A percentile compares a stretch with the other conserved stretches of the same genome.
Evolutionary conservation across 2,329 filamentous ascomycete species (phyloP).

Genomic region (Trichoderma sp.): DNA sequence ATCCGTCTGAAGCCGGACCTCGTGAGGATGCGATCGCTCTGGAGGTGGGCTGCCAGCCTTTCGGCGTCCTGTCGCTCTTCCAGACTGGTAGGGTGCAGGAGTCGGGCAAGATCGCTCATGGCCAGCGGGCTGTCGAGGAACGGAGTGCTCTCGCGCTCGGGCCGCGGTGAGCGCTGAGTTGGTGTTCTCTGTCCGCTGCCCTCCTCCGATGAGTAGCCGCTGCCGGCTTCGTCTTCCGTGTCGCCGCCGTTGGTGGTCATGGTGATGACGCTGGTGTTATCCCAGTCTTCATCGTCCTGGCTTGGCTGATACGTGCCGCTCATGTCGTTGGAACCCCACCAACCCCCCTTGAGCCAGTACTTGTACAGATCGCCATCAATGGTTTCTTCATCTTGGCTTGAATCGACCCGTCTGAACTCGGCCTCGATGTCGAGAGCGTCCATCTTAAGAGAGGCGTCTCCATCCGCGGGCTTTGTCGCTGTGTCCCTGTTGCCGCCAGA

Average conservation of each 20-base stretch:
- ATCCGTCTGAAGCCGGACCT: slow-evolving; percentile 73
- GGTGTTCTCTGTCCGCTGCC: slow-evolving; percentile 67
- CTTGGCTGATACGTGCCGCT: slow-evolving; percentile 75
- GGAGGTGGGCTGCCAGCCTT: slow-evolving; percentile 77
- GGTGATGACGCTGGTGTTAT: slow-evolving; percentile 81
- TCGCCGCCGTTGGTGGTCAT: slow-evolving; percentile 46
- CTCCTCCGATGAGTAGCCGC: slow-evolving; percentile 51
- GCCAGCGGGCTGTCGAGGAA: slow-evolving; percentile 64
- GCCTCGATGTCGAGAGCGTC: slow-evolving; percentile 70
- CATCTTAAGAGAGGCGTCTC: slow-evolving; percentile 1
- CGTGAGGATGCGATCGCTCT: slow-evolving; percentile 73
- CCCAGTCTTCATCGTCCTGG: slow-evolving; percentile 61
- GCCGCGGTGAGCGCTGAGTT: slow-evolving; percentile 62
- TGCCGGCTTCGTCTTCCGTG: slow-evolving; percentile 44
- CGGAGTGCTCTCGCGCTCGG: slow-evolving; percentile 58
- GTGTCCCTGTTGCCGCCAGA: background rate
- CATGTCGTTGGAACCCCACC: slow-evolving; percentile 79
- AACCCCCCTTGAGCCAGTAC: slow-evolving; percentile 82
- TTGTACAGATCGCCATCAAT: slow-evolving; percentile 76
- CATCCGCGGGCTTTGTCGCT: background rate
- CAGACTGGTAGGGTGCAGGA: slow-evolving; percentile 76
- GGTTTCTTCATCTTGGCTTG: slow-evolving; percentile 59
- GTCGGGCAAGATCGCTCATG: slow-evolving; percentile 69
- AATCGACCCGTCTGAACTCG: slow-evolving; percentile 66
- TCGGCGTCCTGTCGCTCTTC: slow-evolving; percentile 81